phyloP scores from a whole-genome alignment of 2,329 filamentous ascomycete genomes.

The Purpureocillium takamizusanense region DNA sequence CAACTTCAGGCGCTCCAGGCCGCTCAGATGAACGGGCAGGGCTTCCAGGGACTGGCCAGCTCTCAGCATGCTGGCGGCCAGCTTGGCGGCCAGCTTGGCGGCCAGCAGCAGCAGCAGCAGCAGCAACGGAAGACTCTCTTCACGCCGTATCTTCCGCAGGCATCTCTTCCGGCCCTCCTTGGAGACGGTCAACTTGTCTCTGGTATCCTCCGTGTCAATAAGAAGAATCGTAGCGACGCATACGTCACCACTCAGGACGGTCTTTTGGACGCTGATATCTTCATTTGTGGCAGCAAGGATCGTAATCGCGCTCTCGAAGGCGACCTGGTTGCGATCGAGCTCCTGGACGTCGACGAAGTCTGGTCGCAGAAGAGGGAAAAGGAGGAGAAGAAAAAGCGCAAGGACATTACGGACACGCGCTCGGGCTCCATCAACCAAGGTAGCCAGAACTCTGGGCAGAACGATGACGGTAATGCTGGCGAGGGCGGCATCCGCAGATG shows the following conservation, averaged over 20 bases:
- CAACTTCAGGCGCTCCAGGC: constrained; percentile 90
- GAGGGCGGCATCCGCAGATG: constrained; percentile 87
- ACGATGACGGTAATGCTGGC: constrained; percentile 51
- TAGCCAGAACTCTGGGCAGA: constrained; percentile 51
- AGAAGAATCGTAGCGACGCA: constrained; percentile 98
- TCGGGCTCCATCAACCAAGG: constrained; percentile 66
- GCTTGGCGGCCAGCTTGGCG: constrained; percentile 55
- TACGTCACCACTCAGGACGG: constrained; percentile 91
- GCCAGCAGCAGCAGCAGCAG: constrained; percentile 81
- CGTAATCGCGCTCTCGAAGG: constrained; percentile 94
- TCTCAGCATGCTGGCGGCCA: constrained; percentile 67
- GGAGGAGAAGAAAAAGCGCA: constrained; percentile 99
- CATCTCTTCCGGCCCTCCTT: constrained; percentile 81
- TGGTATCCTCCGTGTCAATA: constrained; percentile 95
- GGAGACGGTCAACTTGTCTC: constrained; percentile 90
- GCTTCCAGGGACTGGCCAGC: constrained; percentile 56
- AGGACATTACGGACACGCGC: constrained; percentile 92
- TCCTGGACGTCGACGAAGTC: constrained; percentile 95
- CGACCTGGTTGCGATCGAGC: constrained; percentile 88
- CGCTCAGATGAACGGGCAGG: constrained; percentile 71
- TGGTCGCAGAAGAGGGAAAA: constrained; percentile 99
- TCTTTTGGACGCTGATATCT: constrained; percentile 89
- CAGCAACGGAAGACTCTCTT: constrained; percentile 97
- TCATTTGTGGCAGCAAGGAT: constrained; percentile 98
- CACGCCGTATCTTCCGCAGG: constrained; percentile 93